Evolutionary conservation across 2,329 filamentous ascomycete genomes (phyloP).

Genomic region (Penicillium janthinellum): DNA sequence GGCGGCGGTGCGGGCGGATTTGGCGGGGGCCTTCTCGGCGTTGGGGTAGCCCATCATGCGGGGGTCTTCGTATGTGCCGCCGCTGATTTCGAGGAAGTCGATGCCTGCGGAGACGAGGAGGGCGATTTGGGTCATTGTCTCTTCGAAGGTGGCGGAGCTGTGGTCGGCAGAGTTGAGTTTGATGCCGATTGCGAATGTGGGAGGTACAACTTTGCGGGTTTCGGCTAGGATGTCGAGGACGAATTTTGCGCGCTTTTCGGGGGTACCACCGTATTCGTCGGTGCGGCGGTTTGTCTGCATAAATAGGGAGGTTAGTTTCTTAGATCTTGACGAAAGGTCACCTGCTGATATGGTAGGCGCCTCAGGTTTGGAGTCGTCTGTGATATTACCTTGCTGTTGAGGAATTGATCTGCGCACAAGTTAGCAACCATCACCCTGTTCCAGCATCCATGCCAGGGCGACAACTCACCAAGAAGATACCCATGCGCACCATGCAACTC

Average conservation of each 20-base stretch:
- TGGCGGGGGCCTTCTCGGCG: conserved; percentile 20
- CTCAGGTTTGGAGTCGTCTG: no score
- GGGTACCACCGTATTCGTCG: conserved; percentile 52
- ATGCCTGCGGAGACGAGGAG: conserved; percentile 48
- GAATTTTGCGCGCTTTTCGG: conserved; percentile 50
- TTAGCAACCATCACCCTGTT: background rate
- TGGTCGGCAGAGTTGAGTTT: conserved; percentile 57
- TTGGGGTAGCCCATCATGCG: conserved; percentile 38
- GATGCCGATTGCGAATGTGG: conserved; percentile 50
- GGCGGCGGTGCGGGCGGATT: conserved; percentile 50
- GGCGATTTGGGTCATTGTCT: conserved; percentile 61
- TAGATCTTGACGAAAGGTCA: background rate
- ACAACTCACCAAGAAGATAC: conserved; percentile 50
- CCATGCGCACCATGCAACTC: conserved; percentile 58
- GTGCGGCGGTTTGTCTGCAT: conserved; percentile 49
- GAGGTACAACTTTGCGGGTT: conserved; percentile 45
- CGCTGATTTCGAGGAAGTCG: conserved; percentile 70
- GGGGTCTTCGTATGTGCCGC: conserved; percentile 62
- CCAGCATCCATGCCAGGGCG: background rate
- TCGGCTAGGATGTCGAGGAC: conserved; percentile 49
- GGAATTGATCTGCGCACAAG: conserved; percentile 36
- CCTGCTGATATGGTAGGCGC: no score
- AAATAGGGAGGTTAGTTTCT: background rate
- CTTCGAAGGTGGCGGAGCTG: conserved; percentile 42
- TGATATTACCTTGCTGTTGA: conserved; percentile 38